Percentiles rank a stretch among this genome's conserved stretches.
Conservation (phyloP, 306 rosid genomes). For the Ochetophila trinervis region DNA sequence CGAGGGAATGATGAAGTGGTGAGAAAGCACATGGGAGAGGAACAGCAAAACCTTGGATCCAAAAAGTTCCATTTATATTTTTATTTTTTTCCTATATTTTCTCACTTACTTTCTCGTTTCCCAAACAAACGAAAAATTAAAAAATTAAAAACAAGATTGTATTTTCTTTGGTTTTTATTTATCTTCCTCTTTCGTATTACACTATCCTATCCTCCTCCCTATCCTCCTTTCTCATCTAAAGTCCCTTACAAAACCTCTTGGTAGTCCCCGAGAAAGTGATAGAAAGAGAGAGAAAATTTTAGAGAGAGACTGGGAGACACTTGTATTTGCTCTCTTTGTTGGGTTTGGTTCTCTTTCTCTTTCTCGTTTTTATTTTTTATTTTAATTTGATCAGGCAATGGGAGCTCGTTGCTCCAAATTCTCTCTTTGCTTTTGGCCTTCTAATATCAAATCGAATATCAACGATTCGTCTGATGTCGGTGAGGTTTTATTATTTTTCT, state of each 20-base stretch:
- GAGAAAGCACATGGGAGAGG: slow-evolving; percentile 1
- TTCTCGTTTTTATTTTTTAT: no score
- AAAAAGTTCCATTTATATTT: slow-evolving; percentile 25
- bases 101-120: slow-evolving; percentile 34
- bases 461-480: slow-evolving; percentile 58
- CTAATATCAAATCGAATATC: slow-evolving; percentile 66
- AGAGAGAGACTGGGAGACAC: neutral
- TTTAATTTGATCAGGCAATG: slow-evolving; percentile 60
- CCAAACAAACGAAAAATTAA: slow-evolving; percentile 40
- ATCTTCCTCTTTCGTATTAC: neutral
- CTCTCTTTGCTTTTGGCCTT: slow-evolving; percentile 85
- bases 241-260: slow-evolving; percentile 8
- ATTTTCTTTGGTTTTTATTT: slow-evolving; percentile 16
- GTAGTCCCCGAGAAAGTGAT: slow-evolving; percentile 16
- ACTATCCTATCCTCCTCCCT: neutral
- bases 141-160: neutral
- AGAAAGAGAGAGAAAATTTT: slow-evolving; percentile 4
- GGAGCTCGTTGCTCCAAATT: slow-evolving; percentile 95
- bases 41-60: slow-evolving; percentile 46
- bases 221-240: slow-evolving; percentile 1
- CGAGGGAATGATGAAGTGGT: slow-evolving; percentile 26
- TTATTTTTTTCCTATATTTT: neutral
- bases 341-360: slow-evolving; percentile 10
- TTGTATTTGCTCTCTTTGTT: neutral
- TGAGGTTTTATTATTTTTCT: slow-evolving; percentile 20